phyloP scores from a whole-genome alignment of 2,329 filamentous ascomycete species.

The Trichoderma aggressivum region DNA sequence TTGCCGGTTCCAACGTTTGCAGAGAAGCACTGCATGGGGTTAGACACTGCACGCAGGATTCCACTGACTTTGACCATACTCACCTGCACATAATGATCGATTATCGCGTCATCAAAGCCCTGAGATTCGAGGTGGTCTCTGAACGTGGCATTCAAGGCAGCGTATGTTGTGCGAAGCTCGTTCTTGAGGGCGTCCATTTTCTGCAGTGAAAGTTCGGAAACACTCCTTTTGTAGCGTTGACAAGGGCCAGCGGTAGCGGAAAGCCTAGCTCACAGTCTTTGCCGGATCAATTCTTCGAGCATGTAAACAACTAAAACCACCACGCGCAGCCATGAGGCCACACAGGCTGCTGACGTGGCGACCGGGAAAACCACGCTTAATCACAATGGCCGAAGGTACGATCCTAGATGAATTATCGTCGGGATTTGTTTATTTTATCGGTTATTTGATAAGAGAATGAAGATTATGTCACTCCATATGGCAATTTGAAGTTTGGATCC shows the following conservation, averaged over 20 bases:
- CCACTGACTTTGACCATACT: neutral
- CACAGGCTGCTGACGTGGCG: neutral
- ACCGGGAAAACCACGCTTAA: neutral
- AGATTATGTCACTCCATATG: neutral
- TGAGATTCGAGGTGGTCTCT: neutral
- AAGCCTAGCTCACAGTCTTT: neutral
- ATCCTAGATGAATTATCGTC: neutral
- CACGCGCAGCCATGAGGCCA: neutral
- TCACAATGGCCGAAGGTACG: neutral
- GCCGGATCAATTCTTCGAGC: neutral
- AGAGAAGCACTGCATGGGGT: neutral
- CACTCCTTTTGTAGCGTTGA: neutral
- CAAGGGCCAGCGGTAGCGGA: neutral
- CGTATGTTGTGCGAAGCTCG: neutral
- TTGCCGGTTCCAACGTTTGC: neutral
- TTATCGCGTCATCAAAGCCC: neutral
- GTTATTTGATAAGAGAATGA: neutral
- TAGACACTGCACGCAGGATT: neutral
- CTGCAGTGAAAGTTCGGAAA: neutral
- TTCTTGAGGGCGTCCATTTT: neutral
- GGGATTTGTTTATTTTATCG: too few relatives aligned
- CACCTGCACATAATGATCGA: neutral
- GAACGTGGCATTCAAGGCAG: neutral
- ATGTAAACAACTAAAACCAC: neutral
- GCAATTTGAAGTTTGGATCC: too few relatives aligned